phyloP scores from a whole-genome alignment of 2,329 filamentous ascomycete species.

The Dothistroma septosporum region DNA sequence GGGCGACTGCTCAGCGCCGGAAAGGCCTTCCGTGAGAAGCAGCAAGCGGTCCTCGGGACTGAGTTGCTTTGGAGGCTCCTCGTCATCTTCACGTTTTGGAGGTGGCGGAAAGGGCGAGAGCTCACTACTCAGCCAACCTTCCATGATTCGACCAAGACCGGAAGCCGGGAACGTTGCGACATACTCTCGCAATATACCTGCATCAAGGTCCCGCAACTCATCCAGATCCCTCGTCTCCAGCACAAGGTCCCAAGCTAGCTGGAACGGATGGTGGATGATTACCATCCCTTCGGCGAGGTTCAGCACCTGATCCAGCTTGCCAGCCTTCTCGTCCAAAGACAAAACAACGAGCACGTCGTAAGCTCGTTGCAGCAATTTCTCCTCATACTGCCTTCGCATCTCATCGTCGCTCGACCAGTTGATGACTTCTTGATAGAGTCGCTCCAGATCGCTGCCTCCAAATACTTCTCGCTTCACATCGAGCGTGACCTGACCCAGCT shows the following conservation, averaged over 20 bases:
- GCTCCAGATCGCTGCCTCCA: constrained; percentile 68
- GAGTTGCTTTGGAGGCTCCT: constrained; percentile 54
- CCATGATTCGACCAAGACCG: constrained; percentile 76
- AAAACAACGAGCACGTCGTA: constrained; percentile 72
- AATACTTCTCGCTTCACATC: constrained; percentile 87
- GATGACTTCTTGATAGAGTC: constrained; percentile 76
- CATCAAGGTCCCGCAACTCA: constrained; percentile 71
- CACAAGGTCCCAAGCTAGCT: constrained; percentile 83
- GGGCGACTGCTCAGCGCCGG: constrained; percentile 58
- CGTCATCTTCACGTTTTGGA: constrained; percentile 34
- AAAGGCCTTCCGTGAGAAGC: constrained; percentile 63
- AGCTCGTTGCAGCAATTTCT: constrained; percentile 78
- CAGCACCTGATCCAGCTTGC: constrained; percentile 68
- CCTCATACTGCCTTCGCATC: constrained; percentile 76
- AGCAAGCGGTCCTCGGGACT: constrained; percentile 74
- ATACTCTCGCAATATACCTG: constrained; percentile 72
- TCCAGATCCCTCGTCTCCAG: constrained; percentile 84
- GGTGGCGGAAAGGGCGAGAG: constrained; percentile 82
- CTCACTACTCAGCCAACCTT: constrained; percentile 75
- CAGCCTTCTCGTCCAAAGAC: constrained; percentile 61
- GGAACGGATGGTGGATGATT: constrained; percentile 86
- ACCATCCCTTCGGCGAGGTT: constrained; percentile 88
- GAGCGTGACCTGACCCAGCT: constrained; percentile 72
- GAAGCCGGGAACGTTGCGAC: constrained; percentile 77
- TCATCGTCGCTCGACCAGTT: constrained; percentile 90